A percentile compares a stretch with the other conserved stretches of the same genome.
Conservation (phyloP, 371 early-diverging fungal genomes). For the Saksenaea vasiformis region DNA sequence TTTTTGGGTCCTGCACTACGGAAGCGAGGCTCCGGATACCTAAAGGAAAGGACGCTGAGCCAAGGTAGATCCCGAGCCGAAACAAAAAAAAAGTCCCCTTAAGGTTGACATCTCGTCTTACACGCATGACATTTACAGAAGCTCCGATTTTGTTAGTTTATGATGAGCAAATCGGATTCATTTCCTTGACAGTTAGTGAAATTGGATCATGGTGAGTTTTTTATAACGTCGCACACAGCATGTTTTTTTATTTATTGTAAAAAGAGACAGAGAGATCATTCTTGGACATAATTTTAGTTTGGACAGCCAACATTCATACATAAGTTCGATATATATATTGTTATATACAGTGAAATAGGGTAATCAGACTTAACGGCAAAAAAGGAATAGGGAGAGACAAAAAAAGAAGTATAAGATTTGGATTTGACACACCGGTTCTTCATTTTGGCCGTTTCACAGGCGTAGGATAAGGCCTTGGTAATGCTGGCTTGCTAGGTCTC, state of each 20-base stretch:
- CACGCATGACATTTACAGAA: background rate
- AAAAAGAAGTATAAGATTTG: background rate
- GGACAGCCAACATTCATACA: constrained; percentile 4
- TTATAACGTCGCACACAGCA: constrained; percentile 5
- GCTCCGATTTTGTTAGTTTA: background rate
- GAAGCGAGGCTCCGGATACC: too few relatives aligned
- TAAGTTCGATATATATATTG: background rate
- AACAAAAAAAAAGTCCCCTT: background rate
- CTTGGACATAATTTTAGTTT: background rate
- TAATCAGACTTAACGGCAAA: constrained; percentile 1
- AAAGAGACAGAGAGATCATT: background rate
- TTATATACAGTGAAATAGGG: background rate
- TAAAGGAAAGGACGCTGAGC: background rate
- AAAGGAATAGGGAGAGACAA: background rate
- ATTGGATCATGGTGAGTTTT: background rate
- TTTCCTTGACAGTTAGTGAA: background rate
- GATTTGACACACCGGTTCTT: constrained; percentile 2
- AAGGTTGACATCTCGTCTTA: background rate
- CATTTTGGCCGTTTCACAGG: constrained; percentile 27
- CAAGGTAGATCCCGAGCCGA: background rate
- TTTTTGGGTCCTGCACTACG: too few relatives aligned
- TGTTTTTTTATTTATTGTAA: background rate
- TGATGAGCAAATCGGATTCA: constrained; percentile 1
- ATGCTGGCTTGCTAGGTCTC: constrained; percentile 32
- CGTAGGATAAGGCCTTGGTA: constrained; percentile 28